Base-by-base conservation (phyloP, 805 yeast genomes). In the Yarrowia deformans region DNA sequence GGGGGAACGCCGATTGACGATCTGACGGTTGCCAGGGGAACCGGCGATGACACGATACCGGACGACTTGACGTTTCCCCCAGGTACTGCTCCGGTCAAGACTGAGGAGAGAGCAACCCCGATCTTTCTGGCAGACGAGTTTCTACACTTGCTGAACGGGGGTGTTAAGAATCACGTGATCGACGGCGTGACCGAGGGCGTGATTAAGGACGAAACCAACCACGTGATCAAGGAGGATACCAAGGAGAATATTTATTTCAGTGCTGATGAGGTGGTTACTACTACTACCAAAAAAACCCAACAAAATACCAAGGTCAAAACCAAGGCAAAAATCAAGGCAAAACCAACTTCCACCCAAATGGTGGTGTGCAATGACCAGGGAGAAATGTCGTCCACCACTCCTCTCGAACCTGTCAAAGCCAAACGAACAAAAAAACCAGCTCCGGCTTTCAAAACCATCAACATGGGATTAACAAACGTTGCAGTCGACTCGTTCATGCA, bases 401-500 rank as follows among this genome's bases (percentile, higher is more conserved):
- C 34, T 35, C 55, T 18, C 3, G 35, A 34, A 7, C 45, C 45
- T 8, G 45, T 23, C 14, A 39, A 19, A 69, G 19, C 56, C 35
- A 42, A 50, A 16, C 50, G 61, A 18, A 32, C 23, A 0, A 55
- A 67, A 49, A 45, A 70, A 34, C 67, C 54, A 48, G 72, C 73
- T 37, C 81, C 81, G 23, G 76, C 73, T 63, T 77, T 74, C 75
- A 79, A 79, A 70, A 70, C 75, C 32, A 72, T 79, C 64, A 67
- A 73, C 1, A 73, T 80, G 39, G 75, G 74, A 7, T 71, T 63
- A 10, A 70, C 72, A 1, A 70, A 69, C 18, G 70, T 79, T 1
- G 80, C 80, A 4, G 84, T 78, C 10, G 81, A 80, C 67, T 81
- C 80, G 39, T 80, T 80, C 73, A 70, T 73, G 63, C 77, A 76